Evolutionary conservation across 2,329 filamentous ascomycete genomes (phyloP).

Genomic region (Diplodia corticola): DNA sequence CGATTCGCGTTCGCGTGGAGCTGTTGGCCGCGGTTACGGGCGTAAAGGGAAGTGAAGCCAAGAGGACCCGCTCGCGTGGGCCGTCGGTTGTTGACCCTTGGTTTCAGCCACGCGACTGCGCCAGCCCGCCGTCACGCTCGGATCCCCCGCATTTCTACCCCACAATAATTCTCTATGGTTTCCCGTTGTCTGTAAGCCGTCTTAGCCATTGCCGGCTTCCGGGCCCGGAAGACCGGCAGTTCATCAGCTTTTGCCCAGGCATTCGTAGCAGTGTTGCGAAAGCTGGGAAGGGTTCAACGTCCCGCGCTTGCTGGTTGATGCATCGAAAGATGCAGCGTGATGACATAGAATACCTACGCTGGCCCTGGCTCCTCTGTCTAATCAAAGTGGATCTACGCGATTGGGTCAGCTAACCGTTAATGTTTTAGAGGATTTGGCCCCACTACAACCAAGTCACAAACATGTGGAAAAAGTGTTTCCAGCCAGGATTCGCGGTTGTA

Average conservation of each 20-base stretch:
- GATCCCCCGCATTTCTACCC: slow-evolving; percentile 12
- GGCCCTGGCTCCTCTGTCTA: slow-evolving; percentile 42
- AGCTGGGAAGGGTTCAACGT: not conserved
- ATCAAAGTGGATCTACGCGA: slow-evolving; percentile 29
- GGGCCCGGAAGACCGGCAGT: too few relatives aligned
- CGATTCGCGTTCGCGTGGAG: not conserved
- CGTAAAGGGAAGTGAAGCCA: not conserved
- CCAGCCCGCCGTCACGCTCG: not conserved
- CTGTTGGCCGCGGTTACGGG: not conserved
- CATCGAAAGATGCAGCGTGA: too few relatives aligned
- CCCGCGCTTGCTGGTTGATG: too few relatives aligned
- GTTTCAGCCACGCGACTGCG: not conserved
- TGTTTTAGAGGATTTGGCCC: slow-evolving; percentile 39
- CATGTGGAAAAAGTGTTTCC: slow-evolving; percentile 50
- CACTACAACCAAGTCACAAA: slow-evolving; percentile 44
- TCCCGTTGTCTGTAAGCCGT: not conserved
- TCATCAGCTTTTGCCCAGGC: not conserved
- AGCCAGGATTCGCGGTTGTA: slow-evolving; percentile 37
- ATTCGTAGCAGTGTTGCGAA: not conserved
- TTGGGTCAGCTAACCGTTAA: slow-evolving; percentile 40
- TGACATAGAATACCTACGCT: slow-evolving; percentile 41
- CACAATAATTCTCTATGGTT: not conserved
- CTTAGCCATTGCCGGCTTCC: too few relatives aligned
- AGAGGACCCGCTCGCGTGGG: not conserved
- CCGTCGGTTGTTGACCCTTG: not conserved